A percentile compares a stretch with the other conserved stretches of the same genome.
phyloP scores from a whole-genome alignment of 129 eudicot species.

The sunflower (Helianthus annuus) region HanXRQr2.0-SUNRISE NC_035436.2:202178599-202179098 shows the following conservation, averaged over 20 bases:
- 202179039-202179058: no score
- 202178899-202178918: neutral
- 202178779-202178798: neutral
- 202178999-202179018: no score
- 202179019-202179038: no score
- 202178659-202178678: neutral
- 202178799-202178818: neutral
- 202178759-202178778: neutral
- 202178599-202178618: no score
- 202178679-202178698: neutral
- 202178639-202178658: no score
- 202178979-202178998: no score
- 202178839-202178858: neutral
- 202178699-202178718: neutral
- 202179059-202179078: no score
- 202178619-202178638: no score
- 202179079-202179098: no score
- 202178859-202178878: slow-evolving; percentile 9
- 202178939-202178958: neutral
- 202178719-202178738: neutral
- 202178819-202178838: no score
- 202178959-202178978: neutral
- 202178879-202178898: slow-evolving; percentile 14
- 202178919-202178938: slow-evolving; percentile 16
- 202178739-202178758: neutral